Evolutionary conservation across 352 stramenopile genomes (phyloP).

Genomic region (Pythium dissimile): DNA sequence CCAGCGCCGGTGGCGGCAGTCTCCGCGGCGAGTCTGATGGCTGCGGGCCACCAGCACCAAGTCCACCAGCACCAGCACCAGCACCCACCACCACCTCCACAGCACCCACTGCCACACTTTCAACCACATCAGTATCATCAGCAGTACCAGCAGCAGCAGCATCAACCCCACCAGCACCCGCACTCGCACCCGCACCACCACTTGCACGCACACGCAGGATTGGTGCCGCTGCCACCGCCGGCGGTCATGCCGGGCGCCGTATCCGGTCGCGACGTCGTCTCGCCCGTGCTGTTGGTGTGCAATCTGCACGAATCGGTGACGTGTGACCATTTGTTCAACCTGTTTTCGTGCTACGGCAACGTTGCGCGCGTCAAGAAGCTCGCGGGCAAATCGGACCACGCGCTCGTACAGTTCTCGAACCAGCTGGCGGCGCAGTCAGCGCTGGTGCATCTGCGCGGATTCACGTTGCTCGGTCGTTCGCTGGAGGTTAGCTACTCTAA

Average conservation of each 20-base stretch:
- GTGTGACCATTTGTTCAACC: conserved; percentile 64
- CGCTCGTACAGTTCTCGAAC: conserved; percentile 54
- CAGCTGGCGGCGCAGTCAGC: conserved; percentile 40
- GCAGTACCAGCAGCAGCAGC: not conserved
- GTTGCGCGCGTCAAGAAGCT: conserved; percentile 61
- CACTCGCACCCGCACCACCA: conserved; percentile 1
- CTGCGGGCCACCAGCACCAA: not conserved
- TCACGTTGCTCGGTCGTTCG: conserved; percentile 44
- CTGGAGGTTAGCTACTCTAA: conserved; percentile 68
- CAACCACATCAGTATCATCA: not conserved
- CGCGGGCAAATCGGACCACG: conserved; percentile 49
- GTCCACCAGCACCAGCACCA: not conserved
- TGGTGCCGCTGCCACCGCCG: not conserved
- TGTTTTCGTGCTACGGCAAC: conserved; percentile 73
- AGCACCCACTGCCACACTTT: conserved; percentile 4
- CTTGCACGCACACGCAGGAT: not conserved
- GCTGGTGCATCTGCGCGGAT: conserved; percentile 49
- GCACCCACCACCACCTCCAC: not conserved
- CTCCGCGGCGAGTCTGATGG: conserved; percentile 17
- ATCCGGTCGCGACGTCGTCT: conserved; percentile 25
- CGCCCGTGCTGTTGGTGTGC: conserved; percentile 53
- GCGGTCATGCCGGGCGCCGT: conserved; percentile 14
- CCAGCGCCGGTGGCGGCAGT: conserved; percentile 8
- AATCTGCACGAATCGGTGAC: conserved; percentile 48
- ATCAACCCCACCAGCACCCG: not conserved